A percentile compares a stretch with the other conserved stretches of the same genome.
Conservation (phyloP, 2,329 filamentous ascomycete species). For the Apiospora aurea region DNA sequence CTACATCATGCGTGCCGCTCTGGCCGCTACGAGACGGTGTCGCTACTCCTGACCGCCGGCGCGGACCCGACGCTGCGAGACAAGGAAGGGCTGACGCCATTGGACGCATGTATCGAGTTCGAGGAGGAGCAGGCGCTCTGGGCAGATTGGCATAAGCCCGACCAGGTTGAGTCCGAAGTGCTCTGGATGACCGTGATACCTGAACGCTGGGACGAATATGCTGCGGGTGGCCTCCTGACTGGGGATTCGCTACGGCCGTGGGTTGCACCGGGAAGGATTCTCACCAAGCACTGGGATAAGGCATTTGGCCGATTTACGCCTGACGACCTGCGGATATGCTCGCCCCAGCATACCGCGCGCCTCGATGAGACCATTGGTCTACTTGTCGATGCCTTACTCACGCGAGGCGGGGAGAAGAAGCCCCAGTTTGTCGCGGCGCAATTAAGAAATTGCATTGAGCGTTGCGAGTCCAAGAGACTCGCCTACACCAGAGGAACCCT, state of each 20-base stretch:
- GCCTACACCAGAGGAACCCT: not conserved
- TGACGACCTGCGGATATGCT: too few species aligned
- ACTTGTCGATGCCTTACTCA: too few species aligned
- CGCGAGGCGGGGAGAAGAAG: too few species aligned
- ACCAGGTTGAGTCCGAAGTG: not conserved
- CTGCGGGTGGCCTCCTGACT: not conserved
- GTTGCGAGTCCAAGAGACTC: not conserved
- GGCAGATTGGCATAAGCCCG: not conserved
- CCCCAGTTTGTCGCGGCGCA: too few species aligned
- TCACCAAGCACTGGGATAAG: not conserved
- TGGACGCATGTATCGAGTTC: conserved; percentile 31
- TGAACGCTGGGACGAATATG: not conserved
- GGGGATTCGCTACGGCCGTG: not conserved
- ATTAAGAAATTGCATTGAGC: not conserved
- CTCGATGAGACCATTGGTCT: not conserved
- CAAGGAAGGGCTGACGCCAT: conserved; percentile 25
- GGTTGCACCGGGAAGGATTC: not conserved
- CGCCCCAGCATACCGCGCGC: not conserved
- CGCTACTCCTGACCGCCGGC: conserved; percentile 38
- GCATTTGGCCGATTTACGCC: too few species aligned
- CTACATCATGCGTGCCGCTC: conserved; percentile 37
- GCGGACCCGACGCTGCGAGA: conserved; percentile 28
- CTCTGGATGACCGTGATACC: not conserved
- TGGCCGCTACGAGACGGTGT: conserved; percentile 37
- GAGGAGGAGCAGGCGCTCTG: conserved; percentile 29